These are phyloP conservation scores for Sesbania bispinosa DNA, from an alignment of 306 rosid species.

Conservation along the genomic window DNA sequence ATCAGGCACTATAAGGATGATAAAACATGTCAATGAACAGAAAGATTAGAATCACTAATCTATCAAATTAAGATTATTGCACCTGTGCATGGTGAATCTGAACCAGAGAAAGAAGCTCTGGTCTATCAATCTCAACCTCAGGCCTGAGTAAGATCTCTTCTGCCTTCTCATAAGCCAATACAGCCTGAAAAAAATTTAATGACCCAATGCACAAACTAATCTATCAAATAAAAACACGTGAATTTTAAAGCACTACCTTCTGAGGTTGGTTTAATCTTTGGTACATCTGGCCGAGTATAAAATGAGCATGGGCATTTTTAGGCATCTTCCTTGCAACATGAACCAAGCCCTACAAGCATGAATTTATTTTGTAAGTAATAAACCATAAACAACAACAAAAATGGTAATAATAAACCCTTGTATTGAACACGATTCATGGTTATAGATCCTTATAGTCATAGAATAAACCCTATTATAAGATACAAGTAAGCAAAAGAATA, in stretches of 20 bases:
- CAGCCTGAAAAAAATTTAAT: conserved; percentile 51
- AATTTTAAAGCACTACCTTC: conserved; percentile 51
- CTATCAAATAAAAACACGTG: neutral
- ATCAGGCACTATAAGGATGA: conserved; percentile 69
- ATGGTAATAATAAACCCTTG: neutral
- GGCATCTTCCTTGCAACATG: conserved; percentile 96
- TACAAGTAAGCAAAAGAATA: neutral
- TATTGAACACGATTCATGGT: neutral
- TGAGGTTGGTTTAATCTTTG: conserved; percentile 91
- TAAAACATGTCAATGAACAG: conserved; percentile 38
- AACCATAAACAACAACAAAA: neutral
- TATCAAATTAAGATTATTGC: conserved; percentile 24
- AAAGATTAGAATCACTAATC: conserved; percentile 22
- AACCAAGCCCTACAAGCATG: conserved; percentile 74
- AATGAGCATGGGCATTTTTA: conserved; percentile 98
- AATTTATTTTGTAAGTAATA: conserved; percentile 14
- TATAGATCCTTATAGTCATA: neutral
- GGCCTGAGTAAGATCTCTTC: conserved; percentile 75
- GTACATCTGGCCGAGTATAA: conserved; percentile 90
- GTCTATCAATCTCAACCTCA: conserved; percentile 75
- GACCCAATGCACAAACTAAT: conserved; percentile 5
- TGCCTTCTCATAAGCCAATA: conserved; percentile 80
- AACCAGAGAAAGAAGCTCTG: conserved; percentile 79
- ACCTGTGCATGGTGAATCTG: conserved; percentile 99
- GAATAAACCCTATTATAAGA: neutral